Conservation (phyloP, 2,329 filamentous ascomycete genomes). For the Cladosporium halotolerans region DNA sequence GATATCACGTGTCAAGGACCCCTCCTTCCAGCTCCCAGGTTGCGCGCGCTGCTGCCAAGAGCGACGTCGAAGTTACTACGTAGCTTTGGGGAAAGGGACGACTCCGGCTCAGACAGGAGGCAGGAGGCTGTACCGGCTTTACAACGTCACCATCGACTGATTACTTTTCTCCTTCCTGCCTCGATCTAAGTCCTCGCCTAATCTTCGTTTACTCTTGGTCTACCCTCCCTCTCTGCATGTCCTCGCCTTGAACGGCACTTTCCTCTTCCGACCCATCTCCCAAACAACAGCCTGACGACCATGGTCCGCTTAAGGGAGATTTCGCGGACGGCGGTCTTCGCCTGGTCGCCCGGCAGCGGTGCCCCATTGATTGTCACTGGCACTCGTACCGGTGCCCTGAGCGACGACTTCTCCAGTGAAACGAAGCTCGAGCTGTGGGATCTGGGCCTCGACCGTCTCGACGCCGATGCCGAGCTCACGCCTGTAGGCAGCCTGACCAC, state of each 20-base stretch:
- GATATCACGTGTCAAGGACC: neutral
- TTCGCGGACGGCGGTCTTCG: constrained; percentile 91
- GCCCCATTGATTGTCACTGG: constrained; percentile 85
- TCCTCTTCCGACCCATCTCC: constrained; percentile 8
- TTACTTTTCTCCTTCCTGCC: neutral
- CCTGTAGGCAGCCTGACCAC: constrained; percentile 77
- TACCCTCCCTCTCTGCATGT: neutral
- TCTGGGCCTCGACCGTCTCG: constrained; percentile 69
- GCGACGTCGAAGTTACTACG: constrained; percentile 1
- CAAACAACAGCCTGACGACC: constrained; percentile 24
- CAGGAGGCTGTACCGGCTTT: neutral
- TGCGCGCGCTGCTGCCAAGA: neutral
- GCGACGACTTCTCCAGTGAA: constrained; percentile 95
- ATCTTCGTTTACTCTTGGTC: neutral
- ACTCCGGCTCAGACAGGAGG: constrained; percentile 9
- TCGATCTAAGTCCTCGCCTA: constrained; percentile 3
- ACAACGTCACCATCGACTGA: neutral
- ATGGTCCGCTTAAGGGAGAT: constrained; percentile 98
- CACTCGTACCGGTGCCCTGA: constrained; percentile 88
- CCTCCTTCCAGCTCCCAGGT: neutral
- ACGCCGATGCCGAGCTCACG: constrained; percentile 75
- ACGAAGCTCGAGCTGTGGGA: constrained; percentile 97
- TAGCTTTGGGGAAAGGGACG: constrained; percentile 10
- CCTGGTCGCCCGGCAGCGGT: constrained; percentile 80
- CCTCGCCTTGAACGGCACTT: constrained; percentile 7